Evolutionary conservation across 768 basidiomycete genomes (phyloP).

Genomic region (Boletus insuetus): DNA sequence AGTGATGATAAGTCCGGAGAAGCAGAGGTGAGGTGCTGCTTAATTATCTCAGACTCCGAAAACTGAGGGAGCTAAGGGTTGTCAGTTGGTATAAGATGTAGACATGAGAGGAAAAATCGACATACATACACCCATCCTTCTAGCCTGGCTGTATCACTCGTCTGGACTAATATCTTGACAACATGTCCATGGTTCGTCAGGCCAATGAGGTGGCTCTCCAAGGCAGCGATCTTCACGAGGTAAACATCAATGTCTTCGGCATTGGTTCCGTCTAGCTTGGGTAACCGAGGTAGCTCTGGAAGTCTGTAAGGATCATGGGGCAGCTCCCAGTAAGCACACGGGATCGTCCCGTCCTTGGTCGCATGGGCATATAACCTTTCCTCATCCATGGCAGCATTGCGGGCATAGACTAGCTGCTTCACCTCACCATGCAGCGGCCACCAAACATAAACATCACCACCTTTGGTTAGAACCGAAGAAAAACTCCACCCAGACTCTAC

Average conservation of each 20-base stretch:
- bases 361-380: conserved; percentile 31
- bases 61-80: conserved; percentile 63
- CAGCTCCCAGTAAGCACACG: conserved; percentile 61
- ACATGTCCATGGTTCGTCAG: conserved; percentile 81
- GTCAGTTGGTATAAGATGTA: not conserved
- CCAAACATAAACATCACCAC: conserved; percentile 74
- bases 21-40: conserved; percentile 44
- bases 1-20: conserved; percentile 38
- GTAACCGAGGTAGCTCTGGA: conserved; percentile 60
- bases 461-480: conserved; percentile 67
- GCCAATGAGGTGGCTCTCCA: conserved; percentile 71
- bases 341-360: conserved; percentile 44
- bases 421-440: conserved; percentile 60
- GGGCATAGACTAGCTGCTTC: conserved; percentile 33
- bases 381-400: conserved; percentile 47
- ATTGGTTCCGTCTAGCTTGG: conserved; percentile 38
- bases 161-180: conserved; percentile 52
- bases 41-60: conserved; percentile 57
- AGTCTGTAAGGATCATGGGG: conserved; percentile 53
- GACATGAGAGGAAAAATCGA: not conserved
- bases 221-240: conserved; percentile 79
- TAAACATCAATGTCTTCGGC: conserved; percentile 34
- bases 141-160: conserved; percentile 36
- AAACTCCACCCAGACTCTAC: conserved; percentile 82
- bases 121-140: conserved; percentile 74